phyloP scores from a whole-genome alignment of 2,329 filamentous ascomycete genomes.

The Uncinocarpus reesii region DNA sequence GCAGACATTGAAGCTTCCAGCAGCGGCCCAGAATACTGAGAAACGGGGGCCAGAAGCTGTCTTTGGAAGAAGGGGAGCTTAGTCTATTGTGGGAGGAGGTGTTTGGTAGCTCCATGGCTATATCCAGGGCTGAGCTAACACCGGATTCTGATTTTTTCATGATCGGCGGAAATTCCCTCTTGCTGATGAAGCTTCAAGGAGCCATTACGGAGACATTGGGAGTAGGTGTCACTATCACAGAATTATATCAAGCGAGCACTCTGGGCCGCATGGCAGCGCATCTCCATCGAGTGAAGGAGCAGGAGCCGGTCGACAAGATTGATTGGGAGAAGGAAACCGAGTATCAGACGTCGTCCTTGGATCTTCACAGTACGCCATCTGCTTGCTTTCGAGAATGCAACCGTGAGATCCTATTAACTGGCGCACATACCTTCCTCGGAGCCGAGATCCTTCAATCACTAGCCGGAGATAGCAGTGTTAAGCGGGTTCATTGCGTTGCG shows the following conservation, averaged over 20 bases:
- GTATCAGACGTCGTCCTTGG: not conserved
- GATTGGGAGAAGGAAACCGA: not conserved
- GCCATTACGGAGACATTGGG: not conserved
- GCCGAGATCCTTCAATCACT: slow-evolving; percentile 32
- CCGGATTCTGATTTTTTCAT: not conserved
- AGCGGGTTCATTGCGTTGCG: slow-evolving; percentile 38
- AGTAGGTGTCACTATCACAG: not conserved
- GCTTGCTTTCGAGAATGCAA: no score
- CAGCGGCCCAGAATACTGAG: not conserved
- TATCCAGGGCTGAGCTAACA: no score
- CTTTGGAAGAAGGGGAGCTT: no score
- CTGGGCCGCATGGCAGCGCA: not conserved
- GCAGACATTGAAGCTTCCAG: not conserved
- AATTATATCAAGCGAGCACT: not conserved
- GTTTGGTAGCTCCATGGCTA: no score
- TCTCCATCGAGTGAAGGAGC: no score
- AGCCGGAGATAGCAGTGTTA: slow-evolving; percentile 23
- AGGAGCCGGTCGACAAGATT: not conserved
- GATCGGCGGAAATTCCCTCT: not conserved
- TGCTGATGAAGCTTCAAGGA: not conserved
- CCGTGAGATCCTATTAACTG: slow-evolving; percentile 19
- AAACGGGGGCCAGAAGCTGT: no score
- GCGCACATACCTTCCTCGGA: slow-evolving; percentile 32
- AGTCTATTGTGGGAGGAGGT: no score
- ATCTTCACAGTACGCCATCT: not conserved